Conservation (phyloP, 208 protist genomes). For the Jaenimonas drosophilae region DNA sequence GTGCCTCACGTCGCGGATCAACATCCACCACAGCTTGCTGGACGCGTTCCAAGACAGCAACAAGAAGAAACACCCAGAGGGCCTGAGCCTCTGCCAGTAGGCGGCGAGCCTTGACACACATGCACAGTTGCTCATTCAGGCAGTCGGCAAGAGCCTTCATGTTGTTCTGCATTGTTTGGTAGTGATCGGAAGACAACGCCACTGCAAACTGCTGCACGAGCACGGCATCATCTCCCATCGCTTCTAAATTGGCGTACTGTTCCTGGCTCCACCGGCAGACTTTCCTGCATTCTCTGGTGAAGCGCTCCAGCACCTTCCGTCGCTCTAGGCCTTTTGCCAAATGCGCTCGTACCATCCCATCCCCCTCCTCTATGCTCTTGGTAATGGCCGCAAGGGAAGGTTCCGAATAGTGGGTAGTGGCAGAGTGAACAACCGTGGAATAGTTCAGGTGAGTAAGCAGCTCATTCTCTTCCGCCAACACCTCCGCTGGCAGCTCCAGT, state of each 20-base stretch:
- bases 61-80: slow-evolving; percentile 69
- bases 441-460: too few relatives aligned
- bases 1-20: slow-evolving; percentile 38
- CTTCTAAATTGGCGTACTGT: slow-evolving; percentile 81
- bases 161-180: slow-evolving; percentile 75
- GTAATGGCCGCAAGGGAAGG: too few relatives aligned
- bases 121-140: too few relatives aligned
- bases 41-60: slow-evolving; percentile 67
- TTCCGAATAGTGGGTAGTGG: too few relatives aligned
- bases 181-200: slow-evolving; percentile 34
- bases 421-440: too few relatives aligned
- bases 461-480: too few relatives aligned
- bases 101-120: too few relatives aligned
- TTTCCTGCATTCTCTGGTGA: slow-evolving; percentile 45
- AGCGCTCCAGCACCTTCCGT: slow-evolving; percentile 23
- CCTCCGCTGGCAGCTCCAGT: too few relatives aligned
- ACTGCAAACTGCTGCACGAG: slow-evolving; percentile 34
- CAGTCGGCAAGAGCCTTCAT: slow-evolving; percentile 14
- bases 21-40: slow-evolving; percentile 75
- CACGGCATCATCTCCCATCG: slow-evolving; percentile 36
- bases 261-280: slow-evolving; percentile 77
- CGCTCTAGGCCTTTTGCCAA: too few relatives aligned
- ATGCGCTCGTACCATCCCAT: too few relatives aligned
- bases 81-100: neutral
- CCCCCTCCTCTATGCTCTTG: too few relatives aligned